A percentile compares a stretch with the other conserved stretches of the same genome.
phyloP scores from a whole-genome alignment of 305 asterid species.

The Coffea humblotiana region DNA sequence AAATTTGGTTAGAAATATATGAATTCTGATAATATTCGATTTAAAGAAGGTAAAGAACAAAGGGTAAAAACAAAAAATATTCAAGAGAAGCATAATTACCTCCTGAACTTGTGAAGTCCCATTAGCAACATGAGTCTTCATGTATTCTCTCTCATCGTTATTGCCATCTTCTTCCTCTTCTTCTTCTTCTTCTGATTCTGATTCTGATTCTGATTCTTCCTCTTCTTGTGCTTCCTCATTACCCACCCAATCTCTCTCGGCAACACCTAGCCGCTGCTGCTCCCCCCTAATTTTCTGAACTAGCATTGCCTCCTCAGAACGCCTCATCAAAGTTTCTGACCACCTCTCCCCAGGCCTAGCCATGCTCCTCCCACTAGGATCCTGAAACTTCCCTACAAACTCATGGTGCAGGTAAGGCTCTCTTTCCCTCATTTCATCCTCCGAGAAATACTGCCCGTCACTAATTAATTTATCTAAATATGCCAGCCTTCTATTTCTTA shows the following conservation, averaged over 20 bases:
- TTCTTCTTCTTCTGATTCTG: conserved; percentile 28
- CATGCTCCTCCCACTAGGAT: conserved; percentile 83
- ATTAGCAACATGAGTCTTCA: conserved; percentile 23
- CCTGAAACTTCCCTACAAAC: conserved; percentile 91
- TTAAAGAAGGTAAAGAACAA: neutral
- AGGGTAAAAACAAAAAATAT: conserved; percentile 9
- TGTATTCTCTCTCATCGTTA: conserved; percentile 20
- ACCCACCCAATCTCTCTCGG: conserved; percentile 86
- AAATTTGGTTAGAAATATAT: neutral
- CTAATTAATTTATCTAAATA: conserved; percentile 69
- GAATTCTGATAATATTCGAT: neutral
- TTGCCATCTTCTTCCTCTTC: conserved; percentile 10
- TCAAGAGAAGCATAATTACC: conserved; percentile 37
- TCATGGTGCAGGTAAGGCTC: conserved; percentile 95
- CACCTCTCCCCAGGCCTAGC: conserved; percentile 97
- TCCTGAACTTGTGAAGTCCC: conserved; percentile 39
- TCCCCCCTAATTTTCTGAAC: conserved; percentile 78
- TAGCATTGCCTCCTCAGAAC: conserved; percentile 77
- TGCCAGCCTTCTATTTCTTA: conserved; percentile 85
- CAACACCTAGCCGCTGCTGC: conserved; percentile 84
- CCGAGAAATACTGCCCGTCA: conserved; percentile 78
- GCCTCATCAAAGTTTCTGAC: conserved; percentile 90
- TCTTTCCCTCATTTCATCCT: conserved; percentile 97
- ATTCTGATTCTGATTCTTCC: conserved; percentile 25
- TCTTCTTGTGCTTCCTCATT: conserved; percentile 53